Base-by-base conservation (phyloP, 805 yeast species). In the Nakazawaea ambrosiae region DNA sequence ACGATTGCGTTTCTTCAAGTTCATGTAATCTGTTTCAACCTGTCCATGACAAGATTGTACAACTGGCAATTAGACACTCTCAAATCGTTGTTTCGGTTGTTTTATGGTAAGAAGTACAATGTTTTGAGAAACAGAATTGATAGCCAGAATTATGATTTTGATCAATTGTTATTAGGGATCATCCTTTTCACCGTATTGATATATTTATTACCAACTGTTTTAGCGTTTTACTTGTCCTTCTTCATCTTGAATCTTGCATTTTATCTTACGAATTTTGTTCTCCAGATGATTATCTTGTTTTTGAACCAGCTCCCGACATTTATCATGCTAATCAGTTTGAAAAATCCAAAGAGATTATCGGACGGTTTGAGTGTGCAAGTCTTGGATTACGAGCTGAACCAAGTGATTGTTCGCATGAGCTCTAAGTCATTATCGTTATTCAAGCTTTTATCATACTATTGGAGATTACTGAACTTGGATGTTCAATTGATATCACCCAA, bases 31-130 rank as follows among this genome's bases (percentile, higher is more conserved):
- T 68, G 87, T 41, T 86, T 90, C 52, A 87, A 87, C 51, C 70
- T 74, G 47, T 79, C 92, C 6, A 74, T 90, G 12, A 79, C 95
- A 4, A 77, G 82, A 47, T 68, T 92, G 6, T 90, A 82, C 58
- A 71, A 73, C 42, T 79, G 87, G 71, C 95, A 86, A 49, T 56
- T 83, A 16, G 70, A 70, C 27, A 70, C 80, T 6, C 57, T 92
- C 42, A 63, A 65, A 35, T 85, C 96, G 10, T 65, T 92, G 39
- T 84, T 85, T 58, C 80, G 87, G 45, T 63, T 94, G 30, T 90
- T 92, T 49, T 70, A 90, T 39, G 99, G 99, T 1, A 83, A 82
- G 57, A 88, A 89, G 57, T 81, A 77, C 47, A 92, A 92, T 51
- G 77, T 81, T 3, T 61, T 92, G 49, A 72, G 97, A 47, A 69